Conservation (phyloP, 176 grass and related monocot species). For the Dendrocalamus sinicus region DNA sequence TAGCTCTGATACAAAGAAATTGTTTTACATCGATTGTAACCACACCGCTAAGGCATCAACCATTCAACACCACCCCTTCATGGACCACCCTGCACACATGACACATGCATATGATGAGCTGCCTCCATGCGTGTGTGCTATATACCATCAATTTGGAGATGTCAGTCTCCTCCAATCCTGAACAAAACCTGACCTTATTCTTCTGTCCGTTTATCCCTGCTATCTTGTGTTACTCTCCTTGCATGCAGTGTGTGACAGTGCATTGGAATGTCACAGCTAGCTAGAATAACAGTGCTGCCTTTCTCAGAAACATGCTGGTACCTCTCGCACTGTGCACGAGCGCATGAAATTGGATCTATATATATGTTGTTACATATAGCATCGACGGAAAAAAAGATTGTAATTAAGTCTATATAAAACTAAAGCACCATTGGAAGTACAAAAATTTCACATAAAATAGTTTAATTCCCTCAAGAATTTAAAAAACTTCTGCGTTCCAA, state of each 20-base stretch:
- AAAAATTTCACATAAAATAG: too few species aligned
- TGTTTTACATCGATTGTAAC: neutral
- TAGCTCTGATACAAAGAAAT: slow-evolving; percentile 6
- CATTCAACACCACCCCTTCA: neutral
- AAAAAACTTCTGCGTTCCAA: too few species aligned
- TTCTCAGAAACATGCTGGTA: neutral
- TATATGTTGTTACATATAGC: neutral
- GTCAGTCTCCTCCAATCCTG: neutral
- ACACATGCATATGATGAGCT: slow-evolving; percentile 26
- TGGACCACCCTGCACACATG: slow-evolving; percentile 46
- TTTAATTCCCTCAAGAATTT: too few species aligned
- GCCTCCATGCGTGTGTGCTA: slow-evolving; percentile 2
- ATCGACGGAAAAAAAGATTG: neutral
- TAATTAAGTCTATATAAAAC: too few species aligned
- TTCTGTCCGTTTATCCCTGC: neutral
- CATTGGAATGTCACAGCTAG: neutral
- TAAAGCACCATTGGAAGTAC: too few species aligned
- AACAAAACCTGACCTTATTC: slow-evolving; percentile 26
- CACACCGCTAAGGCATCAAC: slow-evolving; percentile 34
- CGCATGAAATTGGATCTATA: neutral
- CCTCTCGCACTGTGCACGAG: neutral
- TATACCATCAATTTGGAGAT: slow-evolving; percentile 6
- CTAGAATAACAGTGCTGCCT: neutral
- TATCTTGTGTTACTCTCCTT: slow-evolving; percentile 34
- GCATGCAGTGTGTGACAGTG: slow-evolving; percentile 3